phyloP scores from a whole-genome alignment of 2,329 filamentous ascomycete genomes.

The Cladosporium oxysporum region DNA sequence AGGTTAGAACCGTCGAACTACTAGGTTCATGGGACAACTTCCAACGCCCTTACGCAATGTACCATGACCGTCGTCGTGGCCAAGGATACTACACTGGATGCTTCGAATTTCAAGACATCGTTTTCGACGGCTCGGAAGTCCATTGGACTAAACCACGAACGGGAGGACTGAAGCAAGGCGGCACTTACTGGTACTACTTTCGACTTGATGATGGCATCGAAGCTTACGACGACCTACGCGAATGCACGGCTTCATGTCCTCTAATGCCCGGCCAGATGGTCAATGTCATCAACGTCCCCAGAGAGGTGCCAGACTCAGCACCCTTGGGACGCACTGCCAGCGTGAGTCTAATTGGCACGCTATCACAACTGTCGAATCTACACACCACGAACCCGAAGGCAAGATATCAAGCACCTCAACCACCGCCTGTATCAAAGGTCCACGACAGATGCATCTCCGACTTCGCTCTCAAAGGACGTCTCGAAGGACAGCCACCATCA shows the following conservation, averaged over 20 bases:
- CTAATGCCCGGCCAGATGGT: slow-evolving; percentile 84
- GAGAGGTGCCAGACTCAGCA: slow-evolving; percentile 51
- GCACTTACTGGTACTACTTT: slow-evolving; percentile 97
- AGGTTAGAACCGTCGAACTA: slow-evolving; percentile 71
- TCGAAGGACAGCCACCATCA: slow-evolving; percentile 25
- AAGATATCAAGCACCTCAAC: slow-evolving; percentile 31
- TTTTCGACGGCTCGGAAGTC: slow-evolving; percentile 70
- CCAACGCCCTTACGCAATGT: slow-evolving; percentile 73
- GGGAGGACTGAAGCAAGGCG: slow-evolving; percentile 87
- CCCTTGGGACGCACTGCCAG: slow-evolving; percentile 34
- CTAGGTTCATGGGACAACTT: slow-evolving; percentile 98
- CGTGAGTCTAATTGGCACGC: slow-evolving; percentile 30
- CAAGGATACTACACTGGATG: slow-evolving; percentile 82
- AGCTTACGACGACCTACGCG: slow-evolving; percentile 69
- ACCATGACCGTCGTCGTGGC: slow-evolving; percentile 74
- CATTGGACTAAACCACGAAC: slow-evolving; percentile 59
- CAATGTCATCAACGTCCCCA: slow-evolving; percentile 80
- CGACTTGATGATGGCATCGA: slow-evolving; percentile 78
- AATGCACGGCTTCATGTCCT: slow-evolving; percentile 77
- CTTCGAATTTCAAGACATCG: slow-evolving; percentile 81
- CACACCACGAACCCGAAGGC: slow-evolving; percentile 34
- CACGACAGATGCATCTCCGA: slow-evolving; percentile 36
- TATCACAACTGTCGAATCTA: slow-evolving; percentile 21
- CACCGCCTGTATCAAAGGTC: slow-evolving; percentile 35
- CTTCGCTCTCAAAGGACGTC: slow-evolving; percentile 31